These are phyloP conservation scores for Crithidia expoeki DNA, from an alignment of 208 protist genomes.

Conservation along the genomic window DNA sequence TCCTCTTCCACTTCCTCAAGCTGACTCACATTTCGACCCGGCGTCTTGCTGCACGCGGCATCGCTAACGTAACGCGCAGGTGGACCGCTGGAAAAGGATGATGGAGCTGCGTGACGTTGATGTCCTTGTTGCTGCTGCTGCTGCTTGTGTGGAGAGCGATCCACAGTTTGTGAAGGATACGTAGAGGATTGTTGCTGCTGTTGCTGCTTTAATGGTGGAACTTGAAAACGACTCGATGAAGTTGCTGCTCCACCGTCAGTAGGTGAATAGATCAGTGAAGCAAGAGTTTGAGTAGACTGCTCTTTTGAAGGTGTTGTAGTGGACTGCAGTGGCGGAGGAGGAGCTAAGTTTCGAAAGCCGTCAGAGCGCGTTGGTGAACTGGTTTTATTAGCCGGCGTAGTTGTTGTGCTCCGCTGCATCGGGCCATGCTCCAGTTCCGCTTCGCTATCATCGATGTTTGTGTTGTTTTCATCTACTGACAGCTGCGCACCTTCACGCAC, in stretches of 20 bases:
- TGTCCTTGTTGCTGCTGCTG: constrained; percentile 7
- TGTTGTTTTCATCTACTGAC: neutral
- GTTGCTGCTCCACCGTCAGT: neutral
- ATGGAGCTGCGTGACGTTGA: neutral
- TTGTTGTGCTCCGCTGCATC: no score
- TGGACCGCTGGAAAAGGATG: neutral
- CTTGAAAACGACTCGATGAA: constrained; percentile 6
- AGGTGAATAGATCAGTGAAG: neutral
- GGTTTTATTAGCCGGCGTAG: neutral
- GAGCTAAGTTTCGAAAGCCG: no score
- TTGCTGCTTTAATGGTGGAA: neutral
- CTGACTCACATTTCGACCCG: neutral
- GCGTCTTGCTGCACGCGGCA: neutral
- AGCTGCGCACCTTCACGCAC: no score
- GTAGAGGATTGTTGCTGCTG: neutral
- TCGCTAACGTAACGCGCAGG: neutral
- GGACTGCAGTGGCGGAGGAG: neutral
- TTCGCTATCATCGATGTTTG: neutral
- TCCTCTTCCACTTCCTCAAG: constrained; percentile 21
- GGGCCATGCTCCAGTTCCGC: no score
- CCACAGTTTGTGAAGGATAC: neutral
- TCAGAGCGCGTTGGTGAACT: no score
- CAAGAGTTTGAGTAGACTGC: neutral
- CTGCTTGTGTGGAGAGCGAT: neutral
- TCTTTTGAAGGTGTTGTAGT: neutral